A percentile compares a stretch with the other conserved stretches of the same genome.
Evolutionary conservation across 192 early-diverging fungal species (phyloP).

Genomic region (Coemansia sp.): DNA sequence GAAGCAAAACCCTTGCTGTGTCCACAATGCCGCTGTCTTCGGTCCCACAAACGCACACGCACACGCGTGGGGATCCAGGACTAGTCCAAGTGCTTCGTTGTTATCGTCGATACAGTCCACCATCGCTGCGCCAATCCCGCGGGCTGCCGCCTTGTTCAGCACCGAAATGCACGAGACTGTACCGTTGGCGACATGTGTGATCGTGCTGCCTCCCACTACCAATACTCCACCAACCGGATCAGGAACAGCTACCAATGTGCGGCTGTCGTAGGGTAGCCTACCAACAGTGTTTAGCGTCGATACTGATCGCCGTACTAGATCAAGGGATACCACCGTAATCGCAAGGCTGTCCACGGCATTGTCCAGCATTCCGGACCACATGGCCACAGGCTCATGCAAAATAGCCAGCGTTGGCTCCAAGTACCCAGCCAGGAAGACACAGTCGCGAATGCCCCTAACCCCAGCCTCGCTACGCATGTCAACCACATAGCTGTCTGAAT

Average conservation of each 20-base stretch:
- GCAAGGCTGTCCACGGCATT: constrained; percentile 64
- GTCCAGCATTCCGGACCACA: constrained; percentile 80
- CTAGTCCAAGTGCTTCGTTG: constrained; percentile 64
- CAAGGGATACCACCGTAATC: constrained; percentile 85
- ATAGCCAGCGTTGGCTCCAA: constrained; percentile 93
- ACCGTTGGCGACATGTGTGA: constrained; percentile 87
- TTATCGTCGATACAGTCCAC: constrained; percentile 54
- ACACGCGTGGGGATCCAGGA: constrained; percentile 65
- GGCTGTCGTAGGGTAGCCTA: constrained; percentile 82
- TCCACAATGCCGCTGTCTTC: constrained; percentile 70
- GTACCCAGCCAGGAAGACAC: constrained; percentile 89
- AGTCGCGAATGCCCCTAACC: constrained; percentile 83
- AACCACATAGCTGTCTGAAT: constrained; percentile 73
- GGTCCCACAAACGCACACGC: constrained; percentile 66
- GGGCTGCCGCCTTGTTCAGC: constrained; percentile 74
- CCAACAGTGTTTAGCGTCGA: constrained; percentile 81
- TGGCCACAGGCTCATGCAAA: constrained; percentile 81
- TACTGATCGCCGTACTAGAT: constrained; percentile 69
- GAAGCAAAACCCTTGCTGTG: constrained; percentile 73
- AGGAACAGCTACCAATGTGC: constrained; percentile 70
- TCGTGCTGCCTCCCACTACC: constrained; percentile 73
- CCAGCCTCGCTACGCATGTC: constrained; percentile 61
- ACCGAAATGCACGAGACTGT: constrained; percentile 58
- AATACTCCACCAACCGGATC: constrained; percentile 86
- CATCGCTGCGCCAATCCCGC: constrained; percentile 63